phyloP scores from a whole-genome alignment of 208 protist species.

The Sergeia podlipaevii region DNA sequence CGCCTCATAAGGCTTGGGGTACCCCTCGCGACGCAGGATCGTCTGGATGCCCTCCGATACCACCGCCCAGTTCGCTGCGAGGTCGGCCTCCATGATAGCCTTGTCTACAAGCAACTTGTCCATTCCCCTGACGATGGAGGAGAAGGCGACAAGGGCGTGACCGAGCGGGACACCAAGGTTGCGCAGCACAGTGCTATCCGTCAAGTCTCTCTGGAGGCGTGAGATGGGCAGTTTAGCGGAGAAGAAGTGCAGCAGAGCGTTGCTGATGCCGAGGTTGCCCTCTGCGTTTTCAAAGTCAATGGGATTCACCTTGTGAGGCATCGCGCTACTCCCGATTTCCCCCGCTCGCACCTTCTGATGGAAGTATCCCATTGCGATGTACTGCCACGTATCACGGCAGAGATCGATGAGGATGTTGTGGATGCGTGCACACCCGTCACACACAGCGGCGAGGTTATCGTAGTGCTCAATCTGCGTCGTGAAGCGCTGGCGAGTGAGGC shows the following conservation, averaged over 20 bases:
- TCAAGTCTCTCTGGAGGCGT: slow-evolving; percentile 94
- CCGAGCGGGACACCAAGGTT: slow-evolving; percentile 93
- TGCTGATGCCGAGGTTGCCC: slow-evolving; percentile 94
- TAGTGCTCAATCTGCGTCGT: slow-evolving; percentile 97
- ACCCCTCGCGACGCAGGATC: slow-evolving; percentile 90
- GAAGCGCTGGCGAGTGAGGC: slow-evolving; percentile 75
- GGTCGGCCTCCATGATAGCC: slow-evolving; percentile 67
- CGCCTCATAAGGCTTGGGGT: slow-evolving; percentile 92
- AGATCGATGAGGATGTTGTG: slow-evolving; percentile 95
- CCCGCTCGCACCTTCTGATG: slow-evolving; percentile 86
- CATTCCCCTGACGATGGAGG: slow-evolving; percentile 82
- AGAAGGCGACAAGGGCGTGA: slow-evolving; percentile 87
- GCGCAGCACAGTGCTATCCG: slow-evolving; percentile 94
- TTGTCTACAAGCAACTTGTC: slow-evolving; percentile 88
- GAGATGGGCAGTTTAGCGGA: slow-evolving; percentile 93
- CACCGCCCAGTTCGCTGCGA: slow-evolving; percentile 93
- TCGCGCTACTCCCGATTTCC: slow-evolving; percentile 95
- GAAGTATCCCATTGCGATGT: slow-evolving; percentile 95
- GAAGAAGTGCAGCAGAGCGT: slow-evolving; percentile 94
- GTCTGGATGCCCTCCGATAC: slow-evolving; percentile 96
- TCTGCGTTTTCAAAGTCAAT: slow-evolving; percentile 98
- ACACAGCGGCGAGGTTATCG: slow-evolving; percentile 91
- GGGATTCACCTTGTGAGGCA: slow-evolving; percentile 98
- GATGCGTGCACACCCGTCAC: slow-evolving; percentile 85
- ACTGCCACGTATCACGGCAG: slow-evolving; percentile 92